phyloP scores from a whole-genome alignment of 768 basidiomycete genomes.

The Mycena epipterygia region DNA sequence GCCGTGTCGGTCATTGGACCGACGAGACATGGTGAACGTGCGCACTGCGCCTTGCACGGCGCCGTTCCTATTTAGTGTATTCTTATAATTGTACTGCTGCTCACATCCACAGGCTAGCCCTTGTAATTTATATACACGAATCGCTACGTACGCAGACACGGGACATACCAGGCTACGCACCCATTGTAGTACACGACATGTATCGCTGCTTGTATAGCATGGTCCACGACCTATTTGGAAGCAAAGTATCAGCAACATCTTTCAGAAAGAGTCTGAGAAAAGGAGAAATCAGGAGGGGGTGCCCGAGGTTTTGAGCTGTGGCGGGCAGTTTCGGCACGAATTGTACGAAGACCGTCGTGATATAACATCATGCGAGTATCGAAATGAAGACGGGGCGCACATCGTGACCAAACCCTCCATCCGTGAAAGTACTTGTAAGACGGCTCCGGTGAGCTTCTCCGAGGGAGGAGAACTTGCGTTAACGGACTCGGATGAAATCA shows the following conservation, averaged over 20 bases:
- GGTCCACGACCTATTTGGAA: neutral
- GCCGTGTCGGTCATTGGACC: conserved; percentile 28
- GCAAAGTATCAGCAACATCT: neutral
- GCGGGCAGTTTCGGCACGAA: conserved; percentile 7
- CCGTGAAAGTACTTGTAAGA: neutral
- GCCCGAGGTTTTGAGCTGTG: conserved; percentile 8
- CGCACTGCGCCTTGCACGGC: neutral
- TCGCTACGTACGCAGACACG: neutral
- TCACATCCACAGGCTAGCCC: conserved; percentile 2
- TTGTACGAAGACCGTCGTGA: conserved; percentile 10
- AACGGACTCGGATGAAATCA: no score
- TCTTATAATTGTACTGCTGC: conserved; percentile 14
- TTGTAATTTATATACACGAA: conserved; percentile 18
- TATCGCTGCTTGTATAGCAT: neutral
- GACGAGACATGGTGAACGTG: conserved; percentile 37
- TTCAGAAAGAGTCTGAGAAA: neutral
- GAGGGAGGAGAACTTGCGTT: no score
- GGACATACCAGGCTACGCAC: neutral
- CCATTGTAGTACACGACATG: neutral
- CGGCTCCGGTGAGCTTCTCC: no score
- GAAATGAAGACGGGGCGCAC: neutral
- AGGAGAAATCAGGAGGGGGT: conserved; percentile 7
- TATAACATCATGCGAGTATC: neutral
- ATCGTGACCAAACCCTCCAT: neutral
- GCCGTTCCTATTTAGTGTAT: conserved; percentile 11